phyloP scores from a whole-genome alignment of 306 rosid species.

The Herpetospermum pedunculosum region DNA sequence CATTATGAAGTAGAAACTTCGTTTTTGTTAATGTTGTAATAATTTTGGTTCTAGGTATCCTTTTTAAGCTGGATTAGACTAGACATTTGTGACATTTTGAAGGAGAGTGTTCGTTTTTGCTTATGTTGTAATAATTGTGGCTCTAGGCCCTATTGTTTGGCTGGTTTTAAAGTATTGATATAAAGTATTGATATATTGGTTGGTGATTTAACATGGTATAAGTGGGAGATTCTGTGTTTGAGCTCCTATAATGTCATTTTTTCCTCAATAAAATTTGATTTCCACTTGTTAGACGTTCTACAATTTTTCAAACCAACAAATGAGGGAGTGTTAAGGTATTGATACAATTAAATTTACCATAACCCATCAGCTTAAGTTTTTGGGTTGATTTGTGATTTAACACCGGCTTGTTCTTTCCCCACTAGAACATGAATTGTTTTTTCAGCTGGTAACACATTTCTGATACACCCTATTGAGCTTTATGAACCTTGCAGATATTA shows the following conservation, averaged over 20 bases:
- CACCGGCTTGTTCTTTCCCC: slow-evolving; percentile 46
- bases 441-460: slow-evolving; percentile 39
- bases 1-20: not conserved
- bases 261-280: too few species aligned
- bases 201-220: too few species aligned
- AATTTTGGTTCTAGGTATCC: slow-evolving; percentile 33
- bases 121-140: not conserved
- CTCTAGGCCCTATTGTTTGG: slow-evolving; percentile 50
- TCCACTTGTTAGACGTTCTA: too few species aligned
- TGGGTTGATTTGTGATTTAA: too few species aligned
- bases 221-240: too few species aligned
- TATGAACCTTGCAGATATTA: slow-evolving; percentile 44
- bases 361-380: too few species aligned
- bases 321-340: too few species aligned
- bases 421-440: slow-evolving; percentile 23
- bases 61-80: not conserved
- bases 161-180: too few species aligned
- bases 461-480: slow-evolving; percentile 47
- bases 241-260: too few species aligned
- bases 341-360: too few species aligned
- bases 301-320: too few species aligned
- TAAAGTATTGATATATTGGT: too few species aligned
- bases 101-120: not conserved
- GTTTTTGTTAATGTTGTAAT: not conserved
- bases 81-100: not conserved